These are phyloP conservation scores for Tanacetum coccineum DNA, from an alignment of 129 eudicot species.

Conservation along the genomic window DNA sequence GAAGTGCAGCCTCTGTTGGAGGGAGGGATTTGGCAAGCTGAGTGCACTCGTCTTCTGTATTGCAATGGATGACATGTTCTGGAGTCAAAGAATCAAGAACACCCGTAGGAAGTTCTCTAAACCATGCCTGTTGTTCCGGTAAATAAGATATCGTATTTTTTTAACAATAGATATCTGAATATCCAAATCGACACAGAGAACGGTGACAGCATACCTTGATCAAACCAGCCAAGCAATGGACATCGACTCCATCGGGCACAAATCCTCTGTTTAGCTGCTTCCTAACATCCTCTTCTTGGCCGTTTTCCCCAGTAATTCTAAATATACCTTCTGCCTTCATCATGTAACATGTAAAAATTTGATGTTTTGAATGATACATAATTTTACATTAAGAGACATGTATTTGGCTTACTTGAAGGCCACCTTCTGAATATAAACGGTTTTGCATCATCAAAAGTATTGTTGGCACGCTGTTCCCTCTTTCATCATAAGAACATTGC, in stretches of 20 bases:
- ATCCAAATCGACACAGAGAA: neutral
- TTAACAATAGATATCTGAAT: neutral
- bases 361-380: neutral
- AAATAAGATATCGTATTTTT: neutral
- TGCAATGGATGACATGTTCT: constrained; percentile 90
- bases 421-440: constrained; percentile 72
- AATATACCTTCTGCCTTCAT: constrained; percentile 89
- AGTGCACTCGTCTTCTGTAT: constrained; percentile 77
- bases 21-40: constrained; percentile 60
- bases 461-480: constrained; percentile 89
- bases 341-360: neutral
- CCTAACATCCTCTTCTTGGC: constrained; percentile 65
- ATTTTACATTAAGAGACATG: neutral
- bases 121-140: constrained; percentile 67
- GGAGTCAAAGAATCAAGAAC: constrained; percentile 84
- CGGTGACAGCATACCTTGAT: constrained; percentile 50
- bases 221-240: constrained; percentile 88
- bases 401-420: constrained; percentile 65
- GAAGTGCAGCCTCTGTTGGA: constrained; percentile 74
- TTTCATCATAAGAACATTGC: constrained; percentile 79
- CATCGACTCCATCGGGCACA: constrained; percentile 72
- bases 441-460: constrained; percentile 82
- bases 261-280: constrained; percentile 74
- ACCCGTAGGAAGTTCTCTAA: constrained; percentile 92
- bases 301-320: constrained; percentile 77